Evolutionary conservation across 768 basidiomycete species (phyloP), one percentile per base, ranked within the genome.

Genomic region (Boletus rubropictus): DNA sequence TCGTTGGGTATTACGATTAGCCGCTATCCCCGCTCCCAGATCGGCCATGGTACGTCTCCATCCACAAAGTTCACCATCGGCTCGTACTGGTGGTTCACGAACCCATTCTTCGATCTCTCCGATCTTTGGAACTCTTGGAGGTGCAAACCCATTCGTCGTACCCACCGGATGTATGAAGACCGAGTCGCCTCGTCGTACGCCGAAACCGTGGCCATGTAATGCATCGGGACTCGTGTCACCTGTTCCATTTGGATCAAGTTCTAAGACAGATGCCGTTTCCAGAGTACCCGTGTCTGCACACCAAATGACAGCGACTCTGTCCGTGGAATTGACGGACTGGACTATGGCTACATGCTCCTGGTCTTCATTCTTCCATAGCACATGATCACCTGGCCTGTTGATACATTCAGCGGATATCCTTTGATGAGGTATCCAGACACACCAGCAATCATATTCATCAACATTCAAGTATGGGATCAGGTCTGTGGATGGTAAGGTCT

Each of bases 371-470:
- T 84, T 84, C 82, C 87, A 92, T 15, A 91, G 55, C 12, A 94
- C 85, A 64, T 89, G 82, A 59, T 97, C 91, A 15, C 93, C 93
- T 5, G 93, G 93, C 90, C 89, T 91, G 44, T 17, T 42, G 29
- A 52, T 11, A 43, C 43, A 42, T 48, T 58, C 48, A 56, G 47
- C 21, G 32, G 35, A 40, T 9, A 22, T 25, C 9, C 9, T 17
- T 36, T 24, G 17, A 37, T 7, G 39, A 48, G 8, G 4, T 36
- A 42, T 10, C 9, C 11, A 20, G 24, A 65, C 83, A 58, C 54
- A 88, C 87, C 88, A 93, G 64, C 84, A 89, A 62, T 91, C 93
- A 62, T 88, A 89, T 67, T 96, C 93, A 63, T 95, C 93, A 9
- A 90, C 79, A 50, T 89, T 89, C 42, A 86, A 63, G 61, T 94